Evolutionary conservation across 2,329 filamentous ascomycete genomes (phyloP).

Genomic region (Pseudogymnoascus destructans): DNA sequence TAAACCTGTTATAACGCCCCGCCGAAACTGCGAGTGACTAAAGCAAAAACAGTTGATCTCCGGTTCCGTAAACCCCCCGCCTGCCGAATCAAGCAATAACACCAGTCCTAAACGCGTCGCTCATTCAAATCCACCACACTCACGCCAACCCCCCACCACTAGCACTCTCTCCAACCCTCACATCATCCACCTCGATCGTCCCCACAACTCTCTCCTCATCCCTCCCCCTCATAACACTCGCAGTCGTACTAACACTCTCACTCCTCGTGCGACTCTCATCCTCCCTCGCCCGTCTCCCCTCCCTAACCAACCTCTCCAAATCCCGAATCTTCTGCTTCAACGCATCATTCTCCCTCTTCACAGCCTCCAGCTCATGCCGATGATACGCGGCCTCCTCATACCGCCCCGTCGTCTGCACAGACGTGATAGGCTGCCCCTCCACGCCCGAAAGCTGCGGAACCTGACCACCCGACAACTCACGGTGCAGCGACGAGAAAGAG

Average conservation of each 20-base stretch:
- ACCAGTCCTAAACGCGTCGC: not conserved
- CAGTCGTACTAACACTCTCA: constrained; percentile 40
- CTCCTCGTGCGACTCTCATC: constrained; percentile 36
- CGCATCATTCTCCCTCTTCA: constrained; percentile 50
- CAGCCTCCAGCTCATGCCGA: constrained; percentile 44
- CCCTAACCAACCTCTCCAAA: constrained; percentile 39
- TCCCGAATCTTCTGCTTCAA: constrained; percentile 49
- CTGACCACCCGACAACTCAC: constrained; percentile 14
- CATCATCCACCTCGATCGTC: constrained; percentile 36
- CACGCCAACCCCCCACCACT: constrained; percentile 33
- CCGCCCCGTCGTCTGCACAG: constrained; percentile 43
- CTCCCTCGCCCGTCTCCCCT: constrained; percentile 25
- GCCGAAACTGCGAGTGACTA: not conserved
- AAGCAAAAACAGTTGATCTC: not conserved
- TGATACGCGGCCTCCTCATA: constrained; percentile 51
- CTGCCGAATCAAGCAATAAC: not conserved
- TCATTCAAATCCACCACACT: not conserved
- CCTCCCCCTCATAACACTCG: constrained; percentile 31
- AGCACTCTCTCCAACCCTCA: constrained; percentile 49
- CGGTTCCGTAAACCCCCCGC: not conserved
- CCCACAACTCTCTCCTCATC: constrained; percentile 24
- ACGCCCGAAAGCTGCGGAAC: constrained; percentile 13
- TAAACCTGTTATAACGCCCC: constrained; percentile 1
- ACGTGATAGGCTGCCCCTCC: constrained; percentile 10
- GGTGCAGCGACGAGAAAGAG: constrained; percentile 16